Percentiles rank a stretch among this genome's conserved stretches.
Conservation (phyloP, 1,284 basidiomycete genomes). For the Cutaneotrichosporon arboriforme region DNA sequence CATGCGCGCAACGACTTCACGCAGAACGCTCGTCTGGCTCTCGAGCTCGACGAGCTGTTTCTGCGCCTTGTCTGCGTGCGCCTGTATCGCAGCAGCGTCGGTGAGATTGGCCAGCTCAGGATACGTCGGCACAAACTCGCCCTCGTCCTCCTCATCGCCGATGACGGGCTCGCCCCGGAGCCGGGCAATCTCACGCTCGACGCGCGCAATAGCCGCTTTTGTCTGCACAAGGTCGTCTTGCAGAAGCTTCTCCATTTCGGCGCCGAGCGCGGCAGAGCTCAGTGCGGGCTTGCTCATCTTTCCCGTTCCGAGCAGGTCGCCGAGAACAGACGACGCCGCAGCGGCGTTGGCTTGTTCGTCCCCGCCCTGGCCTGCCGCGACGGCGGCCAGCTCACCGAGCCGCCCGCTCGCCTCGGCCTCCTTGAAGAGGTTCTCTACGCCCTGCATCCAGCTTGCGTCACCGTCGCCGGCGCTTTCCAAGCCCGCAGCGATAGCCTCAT, state of each 20-base stretch:
- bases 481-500: background rate
- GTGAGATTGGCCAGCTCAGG: background rate
- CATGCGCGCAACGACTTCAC: conserved; percentile 22
- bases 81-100: conserved; percentile 9
- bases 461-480: background rate
- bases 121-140: background rate
- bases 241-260: conserved; percentile 37
- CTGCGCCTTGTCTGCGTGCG: background rate
- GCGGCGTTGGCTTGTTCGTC: conserved; percentile 2
- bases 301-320: background rate
- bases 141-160: conserved; percentile 3
- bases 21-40: conserved; percentile 9
- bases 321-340: background rate
- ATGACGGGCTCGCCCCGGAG: conserved; percentile 7
- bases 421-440: conserved; percentile 34
- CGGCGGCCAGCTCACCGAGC: conserved; percentile 38
- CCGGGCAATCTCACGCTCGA: conserved; percentile 25
- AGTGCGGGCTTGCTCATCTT: background rate
- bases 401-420: conserved; percentile 33
- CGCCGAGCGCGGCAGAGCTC: conserved; percentile 27
- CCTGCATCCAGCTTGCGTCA: conserved; percentile 32
- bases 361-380: conserved; percentile 29
- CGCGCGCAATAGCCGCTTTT: conserved; percentile 25
- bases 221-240: conserved; percentile 36
- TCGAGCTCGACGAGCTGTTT: conserved; percentile 13